Conservation (phyloP, 176 grass and related monocot genomes). For the Hordeum marinum region DNA sequence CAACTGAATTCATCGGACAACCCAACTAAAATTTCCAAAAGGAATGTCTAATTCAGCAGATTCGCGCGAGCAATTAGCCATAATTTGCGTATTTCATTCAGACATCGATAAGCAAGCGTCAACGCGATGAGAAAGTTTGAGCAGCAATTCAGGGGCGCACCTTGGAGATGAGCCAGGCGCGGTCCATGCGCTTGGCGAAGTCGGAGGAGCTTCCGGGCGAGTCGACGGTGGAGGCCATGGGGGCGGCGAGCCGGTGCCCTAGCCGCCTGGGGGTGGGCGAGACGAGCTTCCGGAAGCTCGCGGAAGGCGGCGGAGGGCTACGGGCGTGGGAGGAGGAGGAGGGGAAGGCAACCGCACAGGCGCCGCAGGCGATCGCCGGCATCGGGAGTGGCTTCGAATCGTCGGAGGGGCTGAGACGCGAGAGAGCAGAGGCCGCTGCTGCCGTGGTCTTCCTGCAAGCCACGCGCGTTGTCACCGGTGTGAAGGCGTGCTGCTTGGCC, state of each 20-base stretch:
- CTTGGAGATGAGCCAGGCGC: slow-evolving; percentile 91
- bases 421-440: neutral
- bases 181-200: slow-evolving; percentile 78
- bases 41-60: neutral
- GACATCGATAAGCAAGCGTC: neutral
- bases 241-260: slow-evolving; percentile 6
- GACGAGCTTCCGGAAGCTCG: slow-evolving; percentile 11
- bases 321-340: neutral
- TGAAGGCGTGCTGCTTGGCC: neutral
- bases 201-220: slow-evolving; percentile 57
- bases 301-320: neutral
- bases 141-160: neutral
- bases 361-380: slow-evolving; percentile 38
- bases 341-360: neutral
- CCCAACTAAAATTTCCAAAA: neutral
- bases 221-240: slow-evolving; percentile 60
- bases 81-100: neutral
- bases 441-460: slow-evolving; percentile 10
- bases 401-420: neutral
- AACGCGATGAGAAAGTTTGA: neutral
- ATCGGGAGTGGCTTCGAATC: neutral
- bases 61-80: neutral
- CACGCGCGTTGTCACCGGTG: neutral
- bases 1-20: neutral
- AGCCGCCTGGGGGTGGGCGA: neutral